Base-by-base conservation (phyloP, 164 flowering plant genomes). In the Houttuynia cordata region DNA sequence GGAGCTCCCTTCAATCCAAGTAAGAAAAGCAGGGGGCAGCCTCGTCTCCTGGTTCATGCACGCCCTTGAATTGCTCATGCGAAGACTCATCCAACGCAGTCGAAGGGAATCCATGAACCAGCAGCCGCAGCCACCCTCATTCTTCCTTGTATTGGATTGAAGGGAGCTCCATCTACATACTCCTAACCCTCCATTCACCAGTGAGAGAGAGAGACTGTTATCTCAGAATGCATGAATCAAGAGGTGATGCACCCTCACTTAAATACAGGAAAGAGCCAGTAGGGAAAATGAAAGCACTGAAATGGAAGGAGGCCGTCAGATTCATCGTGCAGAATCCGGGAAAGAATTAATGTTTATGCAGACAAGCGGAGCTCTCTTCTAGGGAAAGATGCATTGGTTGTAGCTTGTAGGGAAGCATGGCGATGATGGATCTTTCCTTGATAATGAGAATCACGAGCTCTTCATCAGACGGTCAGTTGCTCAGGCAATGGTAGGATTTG, bases 1-100 rank as follows among this genome's bases (percentile, higher is more conserved):
- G 59, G 74, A 71, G 74, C 74, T 71, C 70, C 74, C 67, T 71
- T 71, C 74, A 71, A 62, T 59, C 74, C 70, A 71, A 71, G 64
- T 21, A 61, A 67, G 58, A 59, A 64, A 67, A 63, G 61, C 51
- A 63, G 61, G 57, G 57, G 67, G 68, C 41, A 15, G 67, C 17
- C 49, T 56, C 74, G 39, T 63, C 74, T 71, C 74, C 71, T 68
- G 24, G 58, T n/a, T 55, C 69, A 68, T 64, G 68, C 72, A 18
- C 59, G 41, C 69, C 69, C 70, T 62, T 56, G 55, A 24, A 10
- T 55, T 37, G 66, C 69, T 54, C 65, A 14, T 30, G 19, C 10
- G n/a, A 8, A 7, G 19, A 0, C 8, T 10, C 12, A 37, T 41
- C 30, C 17, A 34, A 63, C 49, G 62, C 68, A 64, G 24, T 39